Evolutionary conservation across 306 rosid species (phyloP).

Genomic region (Casuarina cunninghamiana): DNA sequence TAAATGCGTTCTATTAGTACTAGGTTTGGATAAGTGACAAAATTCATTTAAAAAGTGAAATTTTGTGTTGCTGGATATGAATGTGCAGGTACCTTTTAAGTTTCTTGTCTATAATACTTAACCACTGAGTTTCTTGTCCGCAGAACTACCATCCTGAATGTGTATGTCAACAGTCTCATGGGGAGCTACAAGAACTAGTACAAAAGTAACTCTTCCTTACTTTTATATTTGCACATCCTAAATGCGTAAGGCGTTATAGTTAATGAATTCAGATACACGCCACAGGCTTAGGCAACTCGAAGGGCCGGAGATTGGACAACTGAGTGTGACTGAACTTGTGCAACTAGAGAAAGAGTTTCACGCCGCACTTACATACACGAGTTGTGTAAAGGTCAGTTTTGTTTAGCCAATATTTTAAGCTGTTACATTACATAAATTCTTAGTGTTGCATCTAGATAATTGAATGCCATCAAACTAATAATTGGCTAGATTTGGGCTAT

Average conservation of each 20-base stretch:
- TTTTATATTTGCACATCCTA: not conserved
- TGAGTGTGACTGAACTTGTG: constrained; percentile 13
- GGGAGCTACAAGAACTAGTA: constrained; percentile 23
- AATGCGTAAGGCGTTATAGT: not conserved
- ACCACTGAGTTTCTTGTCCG: not conserved
- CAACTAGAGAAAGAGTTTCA: constrained; percentile 26
- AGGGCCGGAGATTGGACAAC: constrained; percentile 28
- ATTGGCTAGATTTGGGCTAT: not conserved
- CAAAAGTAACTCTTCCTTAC: constrained; percentile 24
- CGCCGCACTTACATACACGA: constrained; percentile 23
- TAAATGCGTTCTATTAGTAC: not conserved
- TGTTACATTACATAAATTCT: not conserved
- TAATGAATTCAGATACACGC: not conserved
- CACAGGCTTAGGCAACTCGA: constrained; percentile 13
- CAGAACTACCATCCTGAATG: constrained; percentile 22
- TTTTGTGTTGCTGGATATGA: not conserved
- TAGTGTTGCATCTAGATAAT: not conserved
- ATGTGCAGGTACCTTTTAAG: not conserved
- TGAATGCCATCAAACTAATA: not conserved
- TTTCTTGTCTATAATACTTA: not conserved
- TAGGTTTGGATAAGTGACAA: not conserved
- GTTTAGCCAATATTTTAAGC: not conserved
- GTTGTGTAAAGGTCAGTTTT: constrained; percentile 31
- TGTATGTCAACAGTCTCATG: constrained; percentile 10
- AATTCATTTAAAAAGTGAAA: too few species aligned